Percentiles rank a stretch among this genome's conserved stretches.
Conservation (phyloP, 768 basidiomycete genomes). For the Termitomyces sp. region DNA sequence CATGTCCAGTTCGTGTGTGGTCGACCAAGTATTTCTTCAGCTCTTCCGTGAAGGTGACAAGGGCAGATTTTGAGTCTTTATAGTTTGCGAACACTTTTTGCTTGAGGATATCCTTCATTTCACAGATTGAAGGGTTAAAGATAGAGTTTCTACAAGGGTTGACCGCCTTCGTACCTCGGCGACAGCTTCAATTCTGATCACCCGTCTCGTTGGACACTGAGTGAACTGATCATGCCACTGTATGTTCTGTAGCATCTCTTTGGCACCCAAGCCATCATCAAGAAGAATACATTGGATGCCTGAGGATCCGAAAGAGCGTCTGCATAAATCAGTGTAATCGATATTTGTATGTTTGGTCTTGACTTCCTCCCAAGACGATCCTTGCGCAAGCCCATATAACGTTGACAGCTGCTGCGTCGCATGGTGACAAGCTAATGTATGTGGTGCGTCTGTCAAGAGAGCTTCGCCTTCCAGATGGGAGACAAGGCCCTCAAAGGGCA, state of each 20-base stretch:
- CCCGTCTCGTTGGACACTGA: constrained; percentile 44
- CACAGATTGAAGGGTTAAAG: not conserved
- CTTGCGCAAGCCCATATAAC: constrained; percentile 39
- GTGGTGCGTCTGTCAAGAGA: constrained; percentile 40
- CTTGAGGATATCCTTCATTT: constrained; percentile 25
- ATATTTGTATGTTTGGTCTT: constrained; percentile 38
- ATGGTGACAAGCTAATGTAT: constrained; percentile 55
- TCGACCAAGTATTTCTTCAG: constrained; percentile 32
- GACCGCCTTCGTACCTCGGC: constrained; percentile 51
- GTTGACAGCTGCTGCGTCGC: constrained; percentile 50
- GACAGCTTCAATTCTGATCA: constrained; percentile 63
- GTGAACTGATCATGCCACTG: constrained; percentile 64
- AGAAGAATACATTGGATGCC: constrained; percentile 66
- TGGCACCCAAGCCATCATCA: constrained; percentile 62
- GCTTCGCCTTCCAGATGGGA: constrained; percentile 59
- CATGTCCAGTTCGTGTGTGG: constrained; percentile 37
- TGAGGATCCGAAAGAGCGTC: constrained; percentile 44
- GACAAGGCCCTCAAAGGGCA: constrained; percentile 60
- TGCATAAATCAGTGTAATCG: constrained; percentile 56
- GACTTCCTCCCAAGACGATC: constrained; percentile 52
- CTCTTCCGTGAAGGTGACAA: constrained; percentile 25
- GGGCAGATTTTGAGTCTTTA: constrained; percentile 14
- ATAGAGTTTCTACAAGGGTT: not conserved
- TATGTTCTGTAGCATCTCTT: constrained; percentile 42
- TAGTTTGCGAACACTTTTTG: constrained; percentile 14